Conservation (phyloP, 495 filamentous ascomycete genomes). For the Trichoderma virens region DNA sequence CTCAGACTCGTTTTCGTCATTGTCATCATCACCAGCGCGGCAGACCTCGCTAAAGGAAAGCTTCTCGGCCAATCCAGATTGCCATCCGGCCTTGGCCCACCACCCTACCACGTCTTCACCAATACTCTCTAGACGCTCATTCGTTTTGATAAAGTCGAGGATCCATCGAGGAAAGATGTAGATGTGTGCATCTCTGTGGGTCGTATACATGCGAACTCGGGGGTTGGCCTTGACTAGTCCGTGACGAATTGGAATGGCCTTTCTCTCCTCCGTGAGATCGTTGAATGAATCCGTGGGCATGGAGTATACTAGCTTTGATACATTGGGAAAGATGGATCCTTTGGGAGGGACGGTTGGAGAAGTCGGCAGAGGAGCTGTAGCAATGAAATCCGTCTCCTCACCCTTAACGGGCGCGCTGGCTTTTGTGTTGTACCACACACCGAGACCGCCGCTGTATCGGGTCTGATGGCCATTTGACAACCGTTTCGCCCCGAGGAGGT, state of each 20-base stretch:
- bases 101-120: conserved; percentile 88
- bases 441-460: conserved; percentile 59
- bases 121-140: conserved; percentile 75
- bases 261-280: conserved; percentile 64
- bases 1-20: conserved; percentile 21
- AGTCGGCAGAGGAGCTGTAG: conserved; percentile 55
- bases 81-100: conserved; percentile 94
- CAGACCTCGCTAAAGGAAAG: conserved; percentile 64
- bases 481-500: conserved; percentile 26
- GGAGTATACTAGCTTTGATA: conserved; percentile 61
- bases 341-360: conserved; percentile 47
- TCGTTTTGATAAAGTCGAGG: conserved; percentile 65
- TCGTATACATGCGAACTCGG: conserved; percentile 66
- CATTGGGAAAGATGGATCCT: conserved; percentile 52
- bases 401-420: conserved; percentile 69
- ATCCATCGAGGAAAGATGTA: conserved; percentile 93
- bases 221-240: conserved; percentile 63
- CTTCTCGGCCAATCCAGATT: conserved; percentile 69
- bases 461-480: conserved; percentile 29
- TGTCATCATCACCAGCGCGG: conserved; percentile 23
- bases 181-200: conserved; percentile 79
- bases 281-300: conserved; percentile 81
- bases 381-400: conserved; percentile 85
- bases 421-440: conserved; percentile 84
- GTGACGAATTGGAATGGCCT: conserved; percentile 62